Percentiles rank a stretch among this genome's conserved stretches.
phyloP scores from a whole-genome alignment of 192 early-diverging fungal species.

The Dispira parvispora region DNA sequence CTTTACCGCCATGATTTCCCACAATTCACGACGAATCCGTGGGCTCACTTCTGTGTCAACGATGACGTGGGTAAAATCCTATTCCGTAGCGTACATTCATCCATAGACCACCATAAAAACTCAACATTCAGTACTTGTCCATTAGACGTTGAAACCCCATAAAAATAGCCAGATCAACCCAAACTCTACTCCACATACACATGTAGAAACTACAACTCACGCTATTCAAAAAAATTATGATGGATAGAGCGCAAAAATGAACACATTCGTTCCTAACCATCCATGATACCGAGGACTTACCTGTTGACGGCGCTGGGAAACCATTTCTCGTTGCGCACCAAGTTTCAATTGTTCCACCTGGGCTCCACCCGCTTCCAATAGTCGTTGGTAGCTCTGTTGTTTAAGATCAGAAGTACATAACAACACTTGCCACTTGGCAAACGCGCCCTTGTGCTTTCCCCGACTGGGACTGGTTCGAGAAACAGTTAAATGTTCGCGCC shows the following conservation, averaged over 20 bases:
- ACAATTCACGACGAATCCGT: background rate
- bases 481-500: background rate
- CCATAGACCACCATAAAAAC: too few relatives aligned
- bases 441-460: background rate
- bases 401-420: background rate
- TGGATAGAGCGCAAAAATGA: too few relatives aligned
- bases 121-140: too few relatives aligned
- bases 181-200: too few relatives aligned
- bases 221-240: too few relatives aligned
- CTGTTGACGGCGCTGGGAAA: background rate
- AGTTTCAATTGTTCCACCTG: background rate
- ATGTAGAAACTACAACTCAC: too few relatives aligned
- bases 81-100: background rate
- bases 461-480: background rate
- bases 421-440: background rate
- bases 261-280: too few relatives aligned
- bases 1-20: background rate
- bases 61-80: constrained; percentile 2
- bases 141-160: too few relatives aligned
- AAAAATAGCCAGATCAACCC: too few relatives aligned
- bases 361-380: constrained; percentile 1
- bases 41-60: background rate
- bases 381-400: background rate
- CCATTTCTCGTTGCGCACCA: background rate
- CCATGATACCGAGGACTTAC: too few relatives aligned